Evolutionary conservation across 169 alveolate species (phyloP).

Genomic region (Plasmodium gaboni): DNA sequence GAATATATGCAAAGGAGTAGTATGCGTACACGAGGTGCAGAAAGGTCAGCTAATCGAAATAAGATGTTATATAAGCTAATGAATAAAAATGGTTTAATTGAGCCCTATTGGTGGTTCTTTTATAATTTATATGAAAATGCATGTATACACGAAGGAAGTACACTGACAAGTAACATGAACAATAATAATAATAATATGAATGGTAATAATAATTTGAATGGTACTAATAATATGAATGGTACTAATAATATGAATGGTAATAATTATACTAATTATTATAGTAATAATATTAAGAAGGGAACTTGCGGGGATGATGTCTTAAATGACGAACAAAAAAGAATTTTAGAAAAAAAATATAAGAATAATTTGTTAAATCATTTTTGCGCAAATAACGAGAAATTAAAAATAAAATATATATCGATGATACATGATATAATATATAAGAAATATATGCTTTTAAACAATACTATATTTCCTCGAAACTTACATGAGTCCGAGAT

Average conservation of each 20-base stretch:
- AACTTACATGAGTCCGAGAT: conserved; percentile 49
- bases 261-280: background rate
- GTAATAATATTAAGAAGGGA: background rate
- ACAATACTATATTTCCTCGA: conserved; percentile 51
- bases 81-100: conserved; percentile 62
- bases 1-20: conserved; percentile 31
- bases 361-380: conserved; percentile 37
- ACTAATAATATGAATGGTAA: background rate
- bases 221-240: background rate
- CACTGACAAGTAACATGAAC: background rate
- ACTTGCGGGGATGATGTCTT: background rate
- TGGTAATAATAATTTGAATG: background rate
- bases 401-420: conserved; percentile 58
- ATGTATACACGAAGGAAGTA: conserved; percentile 22
- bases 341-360: conserved; percentile 42
- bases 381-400: conserved; percentile 14
- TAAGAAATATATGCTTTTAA: conserved; percentile 47
- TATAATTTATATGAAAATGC: conserved; percentile 61
- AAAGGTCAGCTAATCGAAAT: background rate
- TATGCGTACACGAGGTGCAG: conserved; percentile 16
- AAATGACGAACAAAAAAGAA: background rate
- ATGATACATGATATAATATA: conserved; percentile 69
- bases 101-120: conserved; percentile 76
- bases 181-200: background rate
- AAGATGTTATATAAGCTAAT: conserved; percentile 40